Evolutionary conservation across 1,284 basidiomycete species (phyloP).

Genomic region (Termitomyces sp.): DNA sequence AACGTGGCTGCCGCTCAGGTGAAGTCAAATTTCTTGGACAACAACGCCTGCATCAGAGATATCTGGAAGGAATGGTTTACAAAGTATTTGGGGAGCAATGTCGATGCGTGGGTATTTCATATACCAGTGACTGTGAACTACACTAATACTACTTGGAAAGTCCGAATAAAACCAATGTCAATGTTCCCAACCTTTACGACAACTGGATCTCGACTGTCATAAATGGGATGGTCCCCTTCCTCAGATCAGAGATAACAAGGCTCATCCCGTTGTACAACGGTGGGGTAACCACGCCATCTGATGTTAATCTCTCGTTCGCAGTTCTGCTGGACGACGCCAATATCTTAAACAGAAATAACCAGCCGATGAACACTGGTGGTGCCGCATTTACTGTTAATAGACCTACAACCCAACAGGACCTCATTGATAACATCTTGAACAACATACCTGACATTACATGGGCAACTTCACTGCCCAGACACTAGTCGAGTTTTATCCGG

Average conservation of each 20-base stretch:
- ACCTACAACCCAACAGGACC: not conserved
- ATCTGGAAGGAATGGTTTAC: not conserved
- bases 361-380: not conserved
- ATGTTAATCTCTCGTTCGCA: not conserved
- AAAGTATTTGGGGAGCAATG: not conserved
- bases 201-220: not conserved
- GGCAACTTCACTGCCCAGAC: not conserved
- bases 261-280: not conserved
- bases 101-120: slow-evolving; percentile 1
- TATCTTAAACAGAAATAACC: not conserved
- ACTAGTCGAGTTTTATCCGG: not conserved
- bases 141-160: not conserved
- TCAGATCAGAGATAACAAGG: not conserved
- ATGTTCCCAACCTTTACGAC: not conserved
- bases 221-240: not conserved
- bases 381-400: not conserved
- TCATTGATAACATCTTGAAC: not conserved
- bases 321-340: not conserved
- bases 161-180: not conserved
- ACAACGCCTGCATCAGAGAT: not conserved
- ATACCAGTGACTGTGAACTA: not conserved
- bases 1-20: not conserved
- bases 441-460: not conserved
- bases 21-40: not conserved
- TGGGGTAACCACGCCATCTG: not conserved